Base-by-base conservation (phyloP, 345 rosid species). In the Populus tremula region DNA sequence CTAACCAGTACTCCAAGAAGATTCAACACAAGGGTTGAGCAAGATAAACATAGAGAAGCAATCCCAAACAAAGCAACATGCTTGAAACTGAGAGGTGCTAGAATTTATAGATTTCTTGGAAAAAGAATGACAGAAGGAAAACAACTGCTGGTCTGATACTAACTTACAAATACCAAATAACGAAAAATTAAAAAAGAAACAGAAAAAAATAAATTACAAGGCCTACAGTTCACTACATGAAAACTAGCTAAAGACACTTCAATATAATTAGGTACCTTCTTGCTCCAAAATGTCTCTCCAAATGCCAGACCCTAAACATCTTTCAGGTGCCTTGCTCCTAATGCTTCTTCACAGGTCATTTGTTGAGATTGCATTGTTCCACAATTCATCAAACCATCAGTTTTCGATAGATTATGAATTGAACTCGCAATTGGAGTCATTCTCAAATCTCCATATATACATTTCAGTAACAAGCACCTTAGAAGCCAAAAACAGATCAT, bases 51-150 rank as follows among this genome's bases (percentile, higher is more conserved):
- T 59, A 10, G 2, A 59, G 63, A 59, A n/a, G 29, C 63, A 59
- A 9, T 25, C 68, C 67, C 62, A 70, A 27, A 18, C 33, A 27
- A 41, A 59, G 63, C 27, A 69, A 69, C 31, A 21, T 14, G 72
- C n/a, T 69, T 17, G 8, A 39, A 41, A 49, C 72, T 43, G 20
- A 41, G 20, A 59, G 5, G 29, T n/a, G 31, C 54, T 69, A 18
- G 54, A 29, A 16, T 54, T 72, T 35, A 70, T 85, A 75, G 69
- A 77, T 74, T 77, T 74, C 69, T 68, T 63, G 69, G 67, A 39
- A 64, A 81, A 83, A 86, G 67, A 79, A 81, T 78, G 21, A 70
- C 70, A 59, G 49, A 16, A 68, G 21, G 20, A 12, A 71, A 23
- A 27, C 71, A 53, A 70, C 69, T 16, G 76, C 8, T 62, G 38